Conservation (phyloP, 805 yeast genomes). For the Ogataea zsoltii region DNA sequence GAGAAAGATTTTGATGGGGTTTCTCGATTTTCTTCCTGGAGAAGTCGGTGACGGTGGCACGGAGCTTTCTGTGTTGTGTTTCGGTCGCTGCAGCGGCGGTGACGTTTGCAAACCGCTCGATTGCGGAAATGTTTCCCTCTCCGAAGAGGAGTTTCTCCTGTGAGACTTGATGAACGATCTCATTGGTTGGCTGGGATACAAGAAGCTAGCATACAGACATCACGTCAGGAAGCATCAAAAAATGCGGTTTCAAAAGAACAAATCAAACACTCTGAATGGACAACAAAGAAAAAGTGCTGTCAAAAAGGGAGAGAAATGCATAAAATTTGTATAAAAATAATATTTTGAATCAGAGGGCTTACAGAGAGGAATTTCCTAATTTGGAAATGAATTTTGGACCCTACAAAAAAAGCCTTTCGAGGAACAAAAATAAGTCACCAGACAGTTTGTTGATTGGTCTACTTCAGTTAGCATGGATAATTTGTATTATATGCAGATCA, state of each 20-base stretch:
- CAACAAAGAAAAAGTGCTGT: too few relatives aligned
- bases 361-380: too few relatives aligned
- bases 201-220: neutral
- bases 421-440: too few relatives aligned
- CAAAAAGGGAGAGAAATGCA: too few relatives aligned
- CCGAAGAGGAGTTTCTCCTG: conserved; percentile 23
- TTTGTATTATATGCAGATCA: neutral
- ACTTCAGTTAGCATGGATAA: conserved; percentile 12
- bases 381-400: neutral
- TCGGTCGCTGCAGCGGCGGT: conserved; percentile 13
- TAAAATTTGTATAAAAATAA: too few relatives aligned
- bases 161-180: conserved; percentile 35
- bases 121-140: conserved; percentile 8
- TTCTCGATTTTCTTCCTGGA: conserved; percentile 22
- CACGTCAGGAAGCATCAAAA: neutral
- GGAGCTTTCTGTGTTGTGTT: conserved; percentile 3
- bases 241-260: too few relatives aligned
- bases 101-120: conserved; percentile 6
- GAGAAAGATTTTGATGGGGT: conserved; percentile 29
- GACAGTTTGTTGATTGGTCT: conserved; percentile 14
- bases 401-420: neutral
- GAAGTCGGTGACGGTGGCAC: conserved; percentile 18
- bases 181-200: conserved; percentile 16
- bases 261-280: too few relatives aligned
- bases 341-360: too few relatives aligned